Base-by-base conservation (phyloP, 2,329 filamentous ascomycete species). In the Aspergillus sp. region DNA sequence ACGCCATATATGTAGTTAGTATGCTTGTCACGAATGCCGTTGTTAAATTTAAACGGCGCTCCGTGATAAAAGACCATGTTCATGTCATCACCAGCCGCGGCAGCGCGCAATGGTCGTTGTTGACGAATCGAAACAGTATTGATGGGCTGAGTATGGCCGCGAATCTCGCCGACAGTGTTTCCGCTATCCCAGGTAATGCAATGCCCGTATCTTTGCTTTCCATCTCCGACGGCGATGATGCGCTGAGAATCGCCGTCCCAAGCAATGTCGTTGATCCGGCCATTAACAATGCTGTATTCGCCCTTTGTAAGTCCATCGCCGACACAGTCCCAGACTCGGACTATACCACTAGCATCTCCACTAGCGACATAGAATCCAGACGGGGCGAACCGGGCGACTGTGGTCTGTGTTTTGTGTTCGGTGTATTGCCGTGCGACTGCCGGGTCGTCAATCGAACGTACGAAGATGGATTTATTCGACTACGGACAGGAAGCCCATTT, bases 201-300 rank as follows among this genome's bases (percentile, higher is more conserved):
- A 77, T 94, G 91, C 15, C 94, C 94, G 75, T 92, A 97, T 60
- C 92, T 87, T 80, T 98, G 93, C 74, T 94, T 93, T 55, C 95
- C 95, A 70, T 98, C 91, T 49, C 95, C 95, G 5, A 99, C 94
- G 3, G 94, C 95, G 72, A 98, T 97, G 73, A 99, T 90, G 54
- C 95, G 90, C 81, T 97, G 93, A 64, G 91, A 96, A 79, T 99
- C 95, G 60, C 93, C 94, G 72, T 98, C 95, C 93, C 95, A 99
- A 1, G 93, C 94, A 67, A 99, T 87, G 76, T 99, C 95, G 75
- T 97, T 96, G 80, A 99, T 94, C 57, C 92, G 90, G 13, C 95
- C 95, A 38, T 91, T 93, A 72, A 98, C 93, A 79, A 98, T 97
- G 73, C 88, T 86, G 79, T 97, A 98, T 78, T 98, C 94, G 68